Conservation (phyloP, 495 filamentous ascomycete species). For the Penicillium odoratum region DNA sequence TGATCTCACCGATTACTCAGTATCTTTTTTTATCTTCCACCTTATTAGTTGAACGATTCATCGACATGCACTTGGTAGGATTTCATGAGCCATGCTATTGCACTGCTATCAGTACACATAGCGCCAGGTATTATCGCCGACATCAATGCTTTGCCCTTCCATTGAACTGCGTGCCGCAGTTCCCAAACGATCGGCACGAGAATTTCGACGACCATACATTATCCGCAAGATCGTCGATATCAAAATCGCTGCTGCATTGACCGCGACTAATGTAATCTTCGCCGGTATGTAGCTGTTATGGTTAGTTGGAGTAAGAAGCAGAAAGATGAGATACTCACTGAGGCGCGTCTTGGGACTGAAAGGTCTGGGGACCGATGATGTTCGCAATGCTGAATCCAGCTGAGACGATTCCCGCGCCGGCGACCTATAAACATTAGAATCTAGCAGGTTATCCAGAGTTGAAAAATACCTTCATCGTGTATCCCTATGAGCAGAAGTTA, state of each 20-base stretch:
- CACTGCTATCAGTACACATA: conserved; percentile 25
- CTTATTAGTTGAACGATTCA: neutral
- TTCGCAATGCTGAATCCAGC: conserved; percentile 54
- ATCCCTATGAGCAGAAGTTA: conserved; percentile 23
- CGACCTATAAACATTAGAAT: conserved; percentile 13
- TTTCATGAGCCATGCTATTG: neutral
- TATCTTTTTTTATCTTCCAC: no score
- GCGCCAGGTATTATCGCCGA: conserved; percentile 25
- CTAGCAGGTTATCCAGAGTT: neutral
- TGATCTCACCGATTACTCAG: no score
- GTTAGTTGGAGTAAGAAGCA: neutral
- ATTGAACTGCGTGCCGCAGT: conserved; percentile 20
- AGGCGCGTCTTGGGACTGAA: conserved; percentile 51
- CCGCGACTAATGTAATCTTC: conserved; percentile 58
- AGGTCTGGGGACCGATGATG: conserved; percentile 61
- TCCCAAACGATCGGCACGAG: conserved; percentile 20
- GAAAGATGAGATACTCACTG: conserved; percentile 18
- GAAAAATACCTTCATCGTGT: conserved; percentile 43
- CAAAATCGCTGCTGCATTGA: conserved; percentile 41
- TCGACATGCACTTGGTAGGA: neutral
- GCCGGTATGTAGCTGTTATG: conserved; percentile 46
- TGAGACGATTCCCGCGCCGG: conserved; percentile 39
- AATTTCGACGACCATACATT: conserved; percentile 38
- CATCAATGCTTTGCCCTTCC: conserved; percentile 12
- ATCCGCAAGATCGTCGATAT: conserved; percentile 38